Evolutionary conservation across 2,329 filamentous ascomycete species (phyloP), one percentile per base, ranked within the genome.

Genomic region (Colletotrichum theobromicola): DNA sequence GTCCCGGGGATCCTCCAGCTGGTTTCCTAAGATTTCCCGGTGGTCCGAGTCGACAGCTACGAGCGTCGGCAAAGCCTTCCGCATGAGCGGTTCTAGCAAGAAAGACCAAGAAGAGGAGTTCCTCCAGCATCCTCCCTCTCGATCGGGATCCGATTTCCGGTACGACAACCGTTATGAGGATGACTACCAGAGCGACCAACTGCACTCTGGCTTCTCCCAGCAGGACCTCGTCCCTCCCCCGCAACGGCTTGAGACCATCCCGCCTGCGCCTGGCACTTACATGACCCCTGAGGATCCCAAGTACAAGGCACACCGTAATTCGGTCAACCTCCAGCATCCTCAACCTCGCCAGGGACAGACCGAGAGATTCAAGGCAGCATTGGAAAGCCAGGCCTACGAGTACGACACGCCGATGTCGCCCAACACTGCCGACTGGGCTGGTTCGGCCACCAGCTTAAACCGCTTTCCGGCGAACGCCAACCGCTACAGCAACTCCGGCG

Each of bases 11-110:
- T 97, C 95, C 1, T 95, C 94, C 0, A 88, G 90, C 66, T 92
- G 91, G 88, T 94, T 98, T 76, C 95, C 96, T 28, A 98, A 98
- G 86, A 96, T 98, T 76, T 98, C 97, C 7, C 92, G 97, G 57
- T 99, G 97, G 97, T 98, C 96, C 0, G 97, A 97, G 85, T 98
- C 96, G 3, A 99, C 97, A 0, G 91, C 96, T 5, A 98, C 95
- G 1, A 98, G 95, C 75, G 92, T 95, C 57, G 93, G 94, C 58
- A 93, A 94, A 78, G 94, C 93, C 53, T 94, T 96, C 82, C 91
- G 93, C 53, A 91, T 90, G 79, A 94, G 92, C 79, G 88, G 87
- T 58, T 88, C 88, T 62, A 87, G 84, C 26, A 88, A 87, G 81
- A 91, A 89, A 79, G 88, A 90, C 57, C 87, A 88, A 85, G 92